Percentiles rank a stretch among this genome's conserved stretches.
phyloP scores from a whole-genome alignment of 805 yeast genomes.

The Pichia cephalocereana region DNA sequence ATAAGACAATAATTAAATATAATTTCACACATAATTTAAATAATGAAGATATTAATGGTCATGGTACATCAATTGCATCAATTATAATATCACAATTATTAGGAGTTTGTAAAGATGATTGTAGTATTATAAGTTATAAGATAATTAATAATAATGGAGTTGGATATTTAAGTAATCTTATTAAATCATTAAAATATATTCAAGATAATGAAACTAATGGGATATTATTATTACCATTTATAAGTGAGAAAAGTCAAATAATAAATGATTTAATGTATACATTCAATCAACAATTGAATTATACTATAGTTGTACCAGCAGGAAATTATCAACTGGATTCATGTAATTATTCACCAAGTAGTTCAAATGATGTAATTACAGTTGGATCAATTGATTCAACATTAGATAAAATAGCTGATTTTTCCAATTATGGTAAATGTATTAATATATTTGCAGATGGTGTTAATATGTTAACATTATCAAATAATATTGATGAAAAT shows the following conservation, averaged over 20 bases:
- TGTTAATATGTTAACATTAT: slow-evolving; percentile 34
- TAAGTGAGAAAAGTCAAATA: slow-evolving; percentile 28
- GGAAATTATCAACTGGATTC: slow-evolving; percentile 39
- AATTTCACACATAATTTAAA: background rate
- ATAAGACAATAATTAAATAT: slow-evolving; percentile 18
- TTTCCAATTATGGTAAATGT: slow-evolving; percentile 43
- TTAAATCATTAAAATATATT: slow-evolving; percentile 22
- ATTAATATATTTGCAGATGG: slow-evolving; percentile 47
- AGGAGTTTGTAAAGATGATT: slow-evolving; percentile 41
- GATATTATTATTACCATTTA: slow-evolving; percentile 30
- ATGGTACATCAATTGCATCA: slow-evolving; percentile 53
- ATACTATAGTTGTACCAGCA: slow-evolving; percentile 40
- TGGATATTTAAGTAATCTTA: slow-evolving; percentile 26
- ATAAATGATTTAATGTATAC: slow-evolving; percentile 37
- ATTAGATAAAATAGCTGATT: slow-evolving; percentile 27
- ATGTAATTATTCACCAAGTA: slow-evolving; percentile 38
- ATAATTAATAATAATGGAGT: slow-evolving; percentile 31
- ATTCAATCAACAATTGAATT: slow-evolving; percentile 29
- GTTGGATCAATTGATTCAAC: slow-evolving; percentile 32
- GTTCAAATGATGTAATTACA: slow-evolving; percentile 31
- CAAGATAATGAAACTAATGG: slow-evolving; percentile 13
- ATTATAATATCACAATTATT: slow-evolving; percentile 39
- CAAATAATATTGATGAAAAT: slow-evolving; percentile 20
- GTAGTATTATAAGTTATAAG: slow-evolving; percentile 34
- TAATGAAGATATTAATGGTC: slow-evolving; percentile 33